Conservation (phyloP, 2,329 filamentous ascomycete species). For the Cytospora leucostoma region DNA sequence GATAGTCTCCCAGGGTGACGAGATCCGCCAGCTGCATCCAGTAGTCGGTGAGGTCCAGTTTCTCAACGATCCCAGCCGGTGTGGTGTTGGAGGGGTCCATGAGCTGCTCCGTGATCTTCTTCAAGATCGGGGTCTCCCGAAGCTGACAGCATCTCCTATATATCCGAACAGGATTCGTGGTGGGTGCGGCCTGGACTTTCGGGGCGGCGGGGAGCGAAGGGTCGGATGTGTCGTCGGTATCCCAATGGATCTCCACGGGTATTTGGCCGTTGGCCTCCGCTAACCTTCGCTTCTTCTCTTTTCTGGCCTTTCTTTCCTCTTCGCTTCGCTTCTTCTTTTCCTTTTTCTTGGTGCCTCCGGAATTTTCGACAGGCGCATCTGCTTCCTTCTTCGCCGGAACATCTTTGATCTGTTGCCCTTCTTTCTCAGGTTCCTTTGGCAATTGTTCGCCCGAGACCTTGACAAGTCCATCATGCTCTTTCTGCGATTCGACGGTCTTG, state of each 20-base stretch:
- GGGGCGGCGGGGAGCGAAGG: conserved; percentile 38
- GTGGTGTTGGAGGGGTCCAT: conserved; percentile 67
- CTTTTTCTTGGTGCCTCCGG: conserved; percentile 66
- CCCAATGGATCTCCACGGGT: conserved; percentile 78
- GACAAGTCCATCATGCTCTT: conserved; percentile 44
- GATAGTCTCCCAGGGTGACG: conserved; percentile 85
- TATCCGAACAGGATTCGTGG: conserved; percentile 87
- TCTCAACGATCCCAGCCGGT: conserved; percentile 72
- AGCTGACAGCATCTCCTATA: conserved; percentile 94
- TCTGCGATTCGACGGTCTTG: conserved; percentile 60
- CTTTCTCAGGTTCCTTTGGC: conserved; percentile 44
- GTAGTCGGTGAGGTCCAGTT: conserved; percentile 82
- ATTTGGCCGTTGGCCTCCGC: conserved; percentile 87
- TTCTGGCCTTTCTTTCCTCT: conserved; percentile 87
- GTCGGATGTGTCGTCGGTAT: conserved; percentile 64
- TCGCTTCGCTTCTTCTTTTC: conserved; percentile 97
- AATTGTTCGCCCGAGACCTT: conserved; percentile 45
- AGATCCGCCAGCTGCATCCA: conserved; percentile 82
- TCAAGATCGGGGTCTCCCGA: conserved; percentile 87
- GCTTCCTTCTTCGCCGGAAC: conserved; percentile 26
- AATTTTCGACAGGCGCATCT: conserved; percentile 11
- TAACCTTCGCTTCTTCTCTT: conserved; percentile 81
- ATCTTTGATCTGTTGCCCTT: conserved; percentile 32
- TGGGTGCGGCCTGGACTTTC: conserved; percentile 68
- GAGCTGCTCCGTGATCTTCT: conserved; percentile 88